Percentiles rank a stretch among this genome's conserved stretches.
These are phyloP conservation scores for Microascus cirrosus DNA, from an alignment of 2,329 filamentous ascomycete genomes.

Conservation along the genomic window DNA sequence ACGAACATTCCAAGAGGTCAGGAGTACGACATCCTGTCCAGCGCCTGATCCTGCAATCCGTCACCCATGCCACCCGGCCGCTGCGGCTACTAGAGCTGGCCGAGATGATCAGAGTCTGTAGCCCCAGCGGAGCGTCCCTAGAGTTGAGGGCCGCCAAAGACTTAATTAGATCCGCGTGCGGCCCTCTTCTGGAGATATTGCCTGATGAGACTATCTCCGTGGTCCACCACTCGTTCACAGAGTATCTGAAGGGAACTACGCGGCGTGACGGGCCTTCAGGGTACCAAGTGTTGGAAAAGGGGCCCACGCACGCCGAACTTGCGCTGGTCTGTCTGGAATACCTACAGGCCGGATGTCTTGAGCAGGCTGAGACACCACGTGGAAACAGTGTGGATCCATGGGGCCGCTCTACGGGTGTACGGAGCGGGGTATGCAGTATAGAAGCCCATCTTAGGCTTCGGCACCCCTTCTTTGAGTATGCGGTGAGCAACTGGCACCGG, in stretches of 20 bases:
- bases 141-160: conserved; percentile 20
- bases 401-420: background rate
- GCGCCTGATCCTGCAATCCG: conserved; percentile 23
- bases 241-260: conserved; percentile 21
- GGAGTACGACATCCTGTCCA: conserved; percentile 20
- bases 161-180: conserved; percentile 26
- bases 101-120: conserved; percentile 14
- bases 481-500: conserved; percentile 16
- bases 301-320: conserved; percentile 11
- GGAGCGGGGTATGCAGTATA: background rate
- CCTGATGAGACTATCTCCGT: conserved; percentile 31
- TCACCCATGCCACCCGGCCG: conserved; percentile 27
- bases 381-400: background rate
- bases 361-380: background rate
- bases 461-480: conserved; percentile 18
- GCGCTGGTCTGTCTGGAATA: conserved; percentile 11
- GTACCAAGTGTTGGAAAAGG: conserved; percentile 11
- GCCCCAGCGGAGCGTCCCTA: background rate
- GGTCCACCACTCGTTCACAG: conserved; percentile 36
- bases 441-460: conserved; percentile 6
- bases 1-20: conserved; percentile 21
- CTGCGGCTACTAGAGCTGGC: conserved; percentile 30
- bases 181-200: conserved; percentile 30
- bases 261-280: background rate
- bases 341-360: conserved; percentile 10